Percentiles rank a stretch among this genome's conserved stretches.
Evolutionary conservation across 441 rosid species (phyloP).

Genomic region (Erodium texanum): DNA sequence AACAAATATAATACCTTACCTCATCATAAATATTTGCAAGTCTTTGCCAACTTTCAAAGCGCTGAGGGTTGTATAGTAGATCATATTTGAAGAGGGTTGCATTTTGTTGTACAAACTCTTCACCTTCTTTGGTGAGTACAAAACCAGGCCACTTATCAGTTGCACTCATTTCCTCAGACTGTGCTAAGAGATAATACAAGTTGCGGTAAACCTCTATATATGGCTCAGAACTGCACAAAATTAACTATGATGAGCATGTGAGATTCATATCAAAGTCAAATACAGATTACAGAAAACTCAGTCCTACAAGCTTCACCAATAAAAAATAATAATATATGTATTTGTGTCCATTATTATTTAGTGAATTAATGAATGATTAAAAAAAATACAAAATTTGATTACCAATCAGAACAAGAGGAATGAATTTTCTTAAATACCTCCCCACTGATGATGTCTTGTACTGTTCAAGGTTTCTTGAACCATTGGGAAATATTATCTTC

Average conservation of each 20-base stretch:
- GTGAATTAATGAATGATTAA: neutral
- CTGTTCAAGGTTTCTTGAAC: slow-evolving; percentile 49
- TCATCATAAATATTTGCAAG: slow-evolving; percentile 97
- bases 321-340: slow-evolving; percentile 5
- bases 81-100: slow-evolving; percentile 86
- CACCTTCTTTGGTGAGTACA: slow-evolving; percentile 98
- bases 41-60: slow-evolving; percentile 94
- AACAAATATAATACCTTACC: slow-evolving; percentile 40
- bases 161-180: slow-evolving; percentile 94
- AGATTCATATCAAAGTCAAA: neutral
- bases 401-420: slow-evolving; percentile 13
- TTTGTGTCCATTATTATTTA: neutral
- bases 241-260: slow-evolving; percentile 13
- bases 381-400: neutral
- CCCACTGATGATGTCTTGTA: slow-evolving; percentile 45
- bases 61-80: slow-evolving; percentile 79
- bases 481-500: slow-evolving; percentile 53
- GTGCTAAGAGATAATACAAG: slow-evolving; percentile 80
- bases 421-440: slow-evolving; percentile 39
- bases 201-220: slow-evolving; percentile 80
- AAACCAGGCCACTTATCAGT: slow-evolving; percentile 99
- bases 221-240: slow-evolving; percentile 70
- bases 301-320: slow-evolving; percentile 7
- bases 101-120: slow-evolving; percentile 93
- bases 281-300: slow-evolving; percentile 16